Evolutionary conservation across 208 protist genomes (phyloP).

Genomic region (Leishmania lainsoni): DNA sequence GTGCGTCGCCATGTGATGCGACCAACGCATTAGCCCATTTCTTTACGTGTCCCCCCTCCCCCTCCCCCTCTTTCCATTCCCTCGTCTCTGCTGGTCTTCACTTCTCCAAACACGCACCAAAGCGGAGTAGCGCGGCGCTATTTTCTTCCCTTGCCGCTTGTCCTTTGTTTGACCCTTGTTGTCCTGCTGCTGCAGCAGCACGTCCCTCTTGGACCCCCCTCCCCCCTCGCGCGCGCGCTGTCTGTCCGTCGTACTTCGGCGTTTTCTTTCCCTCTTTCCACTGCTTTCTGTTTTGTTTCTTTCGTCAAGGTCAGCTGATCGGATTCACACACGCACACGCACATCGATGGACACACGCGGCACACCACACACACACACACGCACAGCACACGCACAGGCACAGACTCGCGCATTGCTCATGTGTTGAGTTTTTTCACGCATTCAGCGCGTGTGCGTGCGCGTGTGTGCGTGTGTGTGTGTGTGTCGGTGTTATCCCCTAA

Average conservation of each 20-base stretch:
- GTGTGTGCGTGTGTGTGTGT: neutral
- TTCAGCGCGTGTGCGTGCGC: neutral
- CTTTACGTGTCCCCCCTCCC: neutral
- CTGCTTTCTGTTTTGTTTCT: neutral
- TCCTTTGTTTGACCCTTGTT: neutral
- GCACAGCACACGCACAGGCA: too few species aligned
- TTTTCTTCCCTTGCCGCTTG: neutral
- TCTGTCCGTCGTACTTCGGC: too few species aligned
- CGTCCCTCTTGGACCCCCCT: neutral
- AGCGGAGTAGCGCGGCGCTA: too few species aligned
- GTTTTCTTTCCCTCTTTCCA: neutral
- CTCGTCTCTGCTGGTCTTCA: neutral
- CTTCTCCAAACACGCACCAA: too few species aligned
- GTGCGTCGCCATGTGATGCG: neutral
- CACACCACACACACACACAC: neutral
- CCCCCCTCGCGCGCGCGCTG: neutral
- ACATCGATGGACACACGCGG: too few species aligned
- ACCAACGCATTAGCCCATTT: neutral
- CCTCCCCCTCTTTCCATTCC: neutral
- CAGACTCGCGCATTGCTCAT: neutral
- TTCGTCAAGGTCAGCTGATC: slow-evolving; percentile 4
- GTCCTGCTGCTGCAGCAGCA: neutral
- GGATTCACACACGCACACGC: slow-evolving; percentile 5
- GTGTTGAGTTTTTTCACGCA: too few species aligned
- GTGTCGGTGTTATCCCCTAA: neutral